Base-by-base conservation (phyloP, 805 yeast genomes). In the Metschnikowia colocasiae region DNA sequence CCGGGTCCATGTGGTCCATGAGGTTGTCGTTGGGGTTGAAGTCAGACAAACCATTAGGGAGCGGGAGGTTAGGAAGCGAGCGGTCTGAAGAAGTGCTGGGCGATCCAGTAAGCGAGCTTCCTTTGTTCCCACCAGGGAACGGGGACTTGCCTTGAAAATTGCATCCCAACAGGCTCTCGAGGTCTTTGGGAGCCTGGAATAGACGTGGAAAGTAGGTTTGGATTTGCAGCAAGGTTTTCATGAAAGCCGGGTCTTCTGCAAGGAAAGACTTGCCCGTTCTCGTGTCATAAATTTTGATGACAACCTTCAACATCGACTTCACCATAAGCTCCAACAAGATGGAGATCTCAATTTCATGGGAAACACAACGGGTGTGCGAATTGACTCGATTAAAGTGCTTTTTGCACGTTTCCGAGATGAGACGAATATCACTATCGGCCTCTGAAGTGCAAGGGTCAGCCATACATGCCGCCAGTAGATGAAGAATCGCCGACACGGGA, bases 401-500 rank as follows among this genome's bases (percentile, higher is more conserved):
- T 25, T 43, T 43, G 43, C 49, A 49, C 26, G 44, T 35, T 18
- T 57, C 61, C 38, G 63, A 52, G 39, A 71, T 57, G 19, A 71
- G 52, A 8, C 57, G 45, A 20, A 67, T 50, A 48, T 71, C 75
- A 15, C 43, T 43, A 9, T 51, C 46, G 3, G 64, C 51, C 6
- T 67, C 72, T 0, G 58, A 55, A 2, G 56, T 48, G n/a, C 54
- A 53, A 6, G 72, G 70, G 37, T 60, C 60, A 45, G 63, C 62
- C 44, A 70, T 50, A 45, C 68, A 63, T 9, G 61, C 54, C 0
- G 68, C 65, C 41, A 67, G 51, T 3, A 68, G 39, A 13, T 56
- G 59, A n/a, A 67, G 53, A 34, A 58, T 64, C 3, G 75, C 73
- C 3, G 66, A 53, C 15, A 65, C 48, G 1, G 71, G 69, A 46